These are phyloP conservation scores for peach (Prunus persica) DNA, from an alignment of 306 rosid genomes.

Conservation along the genomic window DNA sequence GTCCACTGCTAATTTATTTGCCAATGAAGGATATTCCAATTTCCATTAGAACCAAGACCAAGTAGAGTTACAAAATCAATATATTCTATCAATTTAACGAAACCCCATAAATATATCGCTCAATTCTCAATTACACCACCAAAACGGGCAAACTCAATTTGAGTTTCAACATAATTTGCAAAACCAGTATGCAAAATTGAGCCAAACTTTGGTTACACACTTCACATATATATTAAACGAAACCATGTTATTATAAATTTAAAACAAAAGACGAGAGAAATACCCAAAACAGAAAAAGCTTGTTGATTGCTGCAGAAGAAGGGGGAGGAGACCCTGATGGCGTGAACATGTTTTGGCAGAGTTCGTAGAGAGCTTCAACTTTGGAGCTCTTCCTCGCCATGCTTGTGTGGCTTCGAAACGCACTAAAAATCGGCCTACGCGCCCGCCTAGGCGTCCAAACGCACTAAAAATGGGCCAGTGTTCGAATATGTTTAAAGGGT, in stretches of 20 bases:
- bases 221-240: neutral
- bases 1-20: neutral
- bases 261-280: conserved; percentile 1
- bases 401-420: conserved; percentile 37
- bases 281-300: conserved; percentile 72
- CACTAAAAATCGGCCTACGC: neutral
- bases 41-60: neutral
- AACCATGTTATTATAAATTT: neutral
- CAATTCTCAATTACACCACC: neutral
- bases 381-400: conserved; percentile 52
- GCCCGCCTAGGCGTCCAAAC: no score
- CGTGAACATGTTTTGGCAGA: conserved; percentile 57
- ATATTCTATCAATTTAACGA: neutral
- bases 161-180: neutral
- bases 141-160: conserved; percentile 10
- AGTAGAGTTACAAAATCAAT: neutral
- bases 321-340: conserved; percentile 47
- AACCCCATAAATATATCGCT: neutral
- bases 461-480: no score
- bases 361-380: conserved; percentile 64
- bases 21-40: neutral
- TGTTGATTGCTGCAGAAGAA: conserved; percentile 43
- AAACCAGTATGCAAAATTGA: conserved; percentile 11
- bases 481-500: no score
- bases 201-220: neutral